phyloP scores from a whole-genome alignment of 345 rosid genomes.

The Barbarea vulgaris region DNA sequence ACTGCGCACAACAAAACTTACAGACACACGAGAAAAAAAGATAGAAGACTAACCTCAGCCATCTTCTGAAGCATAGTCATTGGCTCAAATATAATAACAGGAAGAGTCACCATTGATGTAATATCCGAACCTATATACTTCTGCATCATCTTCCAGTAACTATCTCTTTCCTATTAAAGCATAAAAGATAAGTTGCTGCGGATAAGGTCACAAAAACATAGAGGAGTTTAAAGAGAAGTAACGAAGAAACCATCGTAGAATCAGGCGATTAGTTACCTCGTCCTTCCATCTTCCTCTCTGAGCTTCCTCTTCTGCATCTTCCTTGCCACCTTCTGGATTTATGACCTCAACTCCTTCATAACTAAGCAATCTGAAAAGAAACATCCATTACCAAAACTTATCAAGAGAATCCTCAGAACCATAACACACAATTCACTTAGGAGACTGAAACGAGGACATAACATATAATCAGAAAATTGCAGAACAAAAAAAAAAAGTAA shows the following conservation, averaged over 20 bases:
- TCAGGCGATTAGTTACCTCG: slow-evolving; percentile 50
- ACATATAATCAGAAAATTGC: background rate
- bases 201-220: background rate
- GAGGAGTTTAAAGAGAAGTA: background rate
- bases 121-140: slow-evolving; percentile 84
- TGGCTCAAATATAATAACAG: slow-evolving; percentile 87
- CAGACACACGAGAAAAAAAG: background rate
- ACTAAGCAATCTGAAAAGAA: slow-evolving; percentile 49
- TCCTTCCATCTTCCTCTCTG: slow-evolving; percentile 89
- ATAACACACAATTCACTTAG: slow-evolving; percentile 4
- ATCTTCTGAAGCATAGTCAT: slow-evolving; percentile 95
- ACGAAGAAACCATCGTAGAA: slow-evolving; percentile 3
- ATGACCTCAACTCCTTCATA: slow-evolving; percentile 90
- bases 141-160: slow-evolving; percentile 97
- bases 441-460: background rate
- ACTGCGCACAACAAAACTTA: slow-evolving; percentile 12
- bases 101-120: slow-evolving; percentile 96
- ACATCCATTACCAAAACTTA: slow-evolving; percentile 7
- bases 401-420: background rate
- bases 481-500: background rate
- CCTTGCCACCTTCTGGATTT: slow-evolving; percentile 93
- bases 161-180: slow-evolving; percentile 66
- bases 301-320: slow-evolving; percentile 95
- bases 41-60: slow-evolving; percentile 71
- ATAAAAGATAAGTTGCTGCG: background rate